Percentiles rank a stretch among this genome's conserved stretches.
Conservation (phyloP, 306 rosid genomes). For the Pterocarpus macrocarpus region DNA sequence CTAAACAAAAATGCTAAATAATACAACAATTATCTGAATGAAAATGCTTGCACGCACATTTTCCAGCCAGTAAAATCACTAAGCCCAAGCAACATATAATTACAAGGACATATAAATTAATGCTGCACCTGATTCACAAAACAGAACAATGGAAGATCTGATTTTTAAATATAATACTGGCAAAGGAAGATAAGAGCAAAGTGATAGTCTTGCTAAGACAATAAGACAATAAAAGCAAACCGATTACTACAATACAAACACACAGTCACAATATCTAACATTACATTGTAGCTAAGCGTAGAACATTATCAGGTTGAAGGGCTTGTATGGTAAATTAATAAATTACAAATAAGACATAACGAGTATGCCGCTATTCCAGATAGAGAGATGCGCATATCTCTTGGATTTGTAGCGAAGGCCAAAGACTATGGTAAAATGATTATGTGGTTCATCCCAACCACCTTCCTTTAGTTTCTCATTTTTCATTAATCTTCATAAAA, state of each 20-base stretch:
- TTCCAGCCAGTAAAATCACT: conserved; percentile 21
- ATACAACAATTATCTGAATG: conserved; percentile 16
- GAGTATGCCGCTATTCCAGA: neutral
- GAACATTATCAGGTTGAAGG: neutral
- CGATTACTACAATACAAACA: neutral
- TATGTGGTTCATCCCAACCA: neutral
- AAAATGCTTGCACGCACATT: neutral
- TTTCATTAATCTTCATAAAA: neutral
- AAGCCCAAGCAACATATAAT: conserved; percentile 5
- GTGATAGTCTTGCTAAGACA: neutral
- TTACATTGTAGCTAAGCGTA: neutral
- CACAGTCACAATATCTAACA: neutral
- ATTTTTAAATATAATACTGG: neutral
- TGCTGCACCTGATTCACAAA: conserved; percentile 1
- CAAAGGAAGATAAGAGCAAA: neutral
- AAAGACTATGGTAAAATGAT: neutral
- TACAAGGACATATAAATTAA: conserved; percentile 15
- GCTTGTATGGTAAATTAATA: neutral
- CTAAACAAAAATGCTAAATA: conserved; percentile 10
- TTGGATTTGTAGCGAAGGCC: conserved; percentile 3
- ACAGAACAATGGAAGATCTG: neutral
- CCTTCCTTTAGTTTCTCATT: neutral
- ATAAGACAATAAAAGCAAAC: conserved; percentile 1
- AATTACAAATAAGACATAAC: neutral
- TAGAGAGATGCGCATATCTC: neutral